Evolutionary conservation across 495 filamentous ascomycete species (phyloP).

Genomic region (Lasiosphaeriaceae sp.): DNA sequence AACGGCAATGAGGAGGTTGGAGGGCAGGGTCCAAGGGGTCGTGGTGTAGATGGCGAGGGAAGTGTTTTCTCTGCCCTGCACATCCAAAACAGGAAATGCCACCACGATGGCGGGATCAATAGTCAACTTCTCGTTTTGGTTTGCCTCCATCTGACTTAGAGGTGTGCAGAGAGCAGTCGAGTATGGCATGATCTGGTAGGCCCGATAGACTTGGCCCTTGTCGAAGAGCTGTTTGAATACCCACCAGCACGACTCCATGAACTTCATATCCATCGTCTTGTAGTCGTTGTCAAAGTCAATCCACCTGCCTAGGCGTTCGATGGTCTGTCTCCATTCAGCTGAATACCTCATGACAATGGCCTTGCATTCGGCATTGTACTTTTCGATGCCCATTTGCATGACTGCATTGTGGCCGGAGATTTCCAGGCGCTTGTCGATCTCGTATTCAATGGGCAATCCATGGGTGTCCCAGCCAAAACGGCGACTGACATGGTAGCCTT

Average conservation of each 20-base stretch:
- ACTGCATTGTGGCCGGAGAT: slow-evolving; percentile 88
- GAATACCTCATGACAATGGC: slow-evolving; percentile 94
- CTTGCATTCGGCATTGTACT: slow-evolving; percentile 90
- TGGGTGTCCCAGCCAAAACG: slow-evolving; percentile 86
- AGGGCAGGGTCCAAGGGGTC: slow-evolving; percentile 93
- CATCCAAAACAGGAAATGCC: slow-evolving; percentile 67
- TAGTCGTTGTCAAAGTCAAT: slow-evolving; percentile 99
- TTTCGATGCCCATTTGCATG: slow-evolving; percentile 76
- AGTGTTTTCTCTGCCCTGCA: slow-evolving; percentile 62
- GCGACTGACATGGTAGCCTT: slow-evolving; percentile 79
- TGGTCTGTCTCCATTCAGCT: slow-evolving; percentile 85
- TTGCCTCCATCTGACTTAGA: slow-evolving; percentile 91
- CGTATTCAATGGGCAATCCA: slow-evolving; percentile 91
- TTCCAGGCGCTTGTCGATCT: slow-evolving; percentile 95
- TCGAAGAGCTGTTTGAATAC: slow-evolving; percentile 90
- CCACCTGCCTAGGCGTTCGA: slow-evolving; percentile 90
- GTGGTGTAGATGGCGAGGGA: slow-evolving; percentile 87
- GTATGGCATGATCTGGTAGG: slow-evolving; percentile 90
- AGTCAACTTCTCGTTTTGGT: slow-evolving; percentile 91
- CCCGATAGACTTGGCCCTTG: slow-evolving; percentile 83
- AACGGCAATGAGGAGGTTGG: slow-evolving; percentile 73
- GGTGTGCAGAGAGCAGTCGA: slow-evolving; percentile 88
- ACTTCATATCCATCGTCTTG: slow-evolving; percentile 91
- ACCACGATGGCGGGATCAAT: slow-evolving; percentile 89
- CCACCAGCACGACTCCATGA: slow-evolving; percentile 98